A percentile compares a stretch with the other conserved stretches of the same genome.
Conservation (phyloP, 202 grass and related monocot genomes). For the Alloteropsis angusta region DNA sequence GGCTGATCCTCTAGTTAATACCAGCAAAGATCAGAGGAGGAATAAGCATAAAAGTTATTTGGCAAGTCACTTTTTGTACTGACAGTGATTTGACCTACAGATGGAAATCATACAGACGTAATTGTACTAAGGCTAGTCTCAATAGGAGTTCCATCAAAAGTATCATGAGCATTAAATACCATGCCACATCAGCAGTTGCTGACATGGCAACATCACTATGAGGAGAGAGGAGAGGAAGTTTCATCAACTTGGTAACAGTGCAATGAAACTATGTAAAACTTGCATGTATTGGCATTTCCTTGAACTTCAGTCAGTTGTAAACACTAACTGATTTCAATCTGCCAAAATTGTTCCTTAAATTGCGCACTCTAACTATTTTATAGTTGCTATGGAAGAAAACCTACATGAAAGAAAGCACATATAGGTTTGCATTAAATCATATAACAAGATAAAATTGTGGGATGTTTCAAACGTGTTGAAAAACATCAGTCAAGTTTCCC, state of each 20-base stretch:
- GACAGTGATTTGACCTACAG: neutral
- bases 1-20: no score
- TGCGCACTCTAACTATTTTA: neutral
- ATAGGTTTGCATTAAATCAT: neutral
- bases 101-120: neutral
- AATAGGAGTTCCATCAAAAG: no score
- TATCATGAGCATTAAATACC: no score
- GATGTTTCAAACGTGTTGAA: neutral
- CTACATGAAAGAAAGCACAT: neutral
- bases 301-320: constrained; percentile 7
- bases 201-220: no score
- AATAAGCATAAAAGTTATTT: constrained; percentile 22
- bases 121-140: neutral
- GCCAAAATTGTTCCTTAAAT: neutral
- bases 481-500: neutral
- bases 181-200: no score
- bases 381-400: neutral
- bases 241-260: no score
- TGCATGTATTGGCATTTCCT: neutral
- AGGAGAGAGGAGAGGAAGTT: no score
- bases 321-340: constrained; percentile 6
- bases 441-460: neutral
- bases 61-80: neutral
- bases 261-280: neutral
- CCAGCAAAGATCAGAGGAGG: neutral